These are phyloP conservation scores for Bassia scoparia DNA, from an alignment of 148 eudicot species.

Conservation along the genomic window DNA sequence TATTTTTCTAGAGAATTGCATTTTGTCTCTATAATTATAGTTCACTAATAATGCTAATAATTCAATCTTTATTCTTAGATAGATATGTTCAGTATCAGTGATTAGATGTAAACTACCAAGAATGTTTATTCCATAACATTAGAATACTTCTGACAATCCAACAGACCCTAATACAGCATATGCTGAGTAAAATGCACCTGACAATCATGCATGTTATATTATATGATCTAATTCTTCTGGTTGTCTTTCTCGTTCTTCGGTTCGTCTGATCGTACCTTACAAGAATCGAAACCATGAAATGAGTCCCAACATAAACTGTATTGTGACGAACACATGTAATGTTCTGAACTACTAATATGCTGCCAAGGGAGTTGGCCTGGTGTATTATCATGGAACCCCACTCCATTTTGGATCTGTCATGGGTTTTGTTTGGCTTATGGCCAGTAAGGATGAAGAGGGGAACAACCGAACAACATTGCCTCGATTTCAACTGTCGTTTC, in stretches of 20 bases:
- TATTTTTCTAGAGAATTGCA: not conserved
- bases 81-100: not conserved
- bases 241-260: not conserved
- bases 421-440: not conserved
- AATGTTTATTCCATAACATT: too few relatives aligned
- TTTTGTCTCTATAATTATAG: too few relatives aligned
- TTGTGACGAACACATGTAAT: constrained; percentile 17
- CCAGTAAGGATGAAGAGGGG: not conserved
- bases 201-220: not conserved
- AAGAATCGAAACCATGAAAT: not conserved
- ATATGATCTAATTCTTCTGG: not conserved
- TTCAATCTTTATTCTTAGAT: not conserved
- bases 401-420: not conserved
- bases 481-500: not conserved
- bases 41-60: not conserved
- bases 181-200: not conserved
- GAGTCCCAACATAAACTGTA: not conserved
- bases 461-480: not conserved
- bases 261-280: constrained; percentile 1
- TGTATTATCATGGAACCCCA: constrained; percentile 19
- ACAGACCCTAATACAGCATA: not conserved
- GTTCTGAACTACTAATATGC: constrained; percentile 21
- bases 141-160: not conserved
- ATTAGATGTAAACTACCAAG: too few relatives aligned
- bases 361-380: constrained; percentile 13